Evolutionary conservation across 2,329 filamentous ascomycete genomes (phyloP), one percentile per base, ranked within the genome.

Genomic region (Trichoderma koningiopsis): DNA sequence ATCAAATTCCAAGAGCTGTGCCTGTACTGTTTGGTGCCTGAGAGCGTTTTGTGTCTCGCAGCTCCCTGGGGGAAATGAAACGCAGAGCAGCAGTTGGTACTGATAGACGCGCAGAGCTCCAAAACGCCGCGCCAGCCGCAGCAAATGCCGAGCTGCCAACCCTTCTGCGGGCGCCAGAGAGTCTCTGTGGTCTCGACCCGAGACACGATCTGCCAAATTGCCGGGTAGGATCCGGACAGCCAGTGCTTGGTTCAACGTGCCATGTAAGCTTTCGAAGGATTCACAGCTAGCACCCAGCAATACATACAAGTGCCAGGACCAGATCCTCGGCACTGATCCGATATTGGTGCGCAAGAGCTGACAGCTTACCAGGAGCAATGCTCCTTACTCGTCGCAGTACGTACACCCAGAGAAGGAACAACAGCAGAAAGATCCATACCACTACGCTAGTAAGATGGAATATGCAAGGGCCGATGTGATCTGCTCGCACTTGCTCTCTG

Each of bases 161-260:
- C 14, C 37, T 33, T 31, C 59, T 62, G 59, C 59, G 59, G 59
- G 59, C 59, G 60, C 60, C 43, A 63, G 49, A 49, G 29, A 63
- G 47, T 49, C 59, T 52, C 6, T 24, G 27, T 13, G 47, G 60
- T 63, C 60, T 63, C 31, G 47, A 63, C 60, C 43, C 31, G 60
- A 63, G 60, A 63, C 60, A 63, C 16, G 5, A 31, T 53, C 60
- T 33, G 47, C 3, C 52, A 6, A 19, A 22, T 24, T 35, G 31
- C 55, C 55, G 31, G 55, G 55, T 57, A 24, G 55, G 47, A 49
- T 49, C 47, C 47, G n/a, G 8, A 24, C 47, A 5, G n/a, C 43
- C 19, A 22, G 43, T 22, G 19, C 43, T 11, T 6, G 16, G 40
- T 7, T n/a, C 40, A 19, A 37, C 35, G 35, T 43, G 40, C 40